phyloP scores from a whole-genome alignment of 495 filamentous ascomycete genomes.

The Podospora conica region DNA sequence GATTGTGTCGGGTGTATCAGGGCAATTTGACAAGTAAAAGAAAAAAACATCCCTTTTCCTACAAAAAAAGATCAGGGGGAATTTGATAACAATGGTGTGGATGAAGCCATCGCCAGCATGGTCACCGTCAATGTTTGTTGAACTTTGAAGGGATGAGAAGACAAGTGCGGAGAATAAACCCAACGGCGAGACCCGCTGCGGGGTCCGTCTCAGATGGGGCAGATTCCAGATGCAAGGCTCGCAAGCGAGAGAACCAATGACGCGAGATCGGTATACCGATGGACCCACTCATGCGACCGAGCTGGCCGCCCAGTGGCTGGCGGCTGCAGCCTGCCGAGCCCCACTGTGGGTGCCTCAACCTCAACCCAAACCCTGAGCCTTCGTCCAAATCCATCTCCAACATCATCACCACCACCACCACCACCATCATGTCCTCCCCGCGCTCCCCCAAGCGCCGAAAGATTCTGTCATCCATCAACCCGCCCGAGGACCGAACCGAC shows the following conservation, averaged over 20 bases:
- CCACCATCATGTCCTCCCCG: constrained; percentile 24
- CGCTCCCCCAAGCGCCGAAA: constrained; percentile 42
- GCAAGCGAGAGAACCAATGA: neutral
- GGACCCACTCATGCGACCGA: neutral
- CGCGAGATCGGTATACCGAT: neutral
- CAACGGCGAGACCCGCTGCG: neutral
- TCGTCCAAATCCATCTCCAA: neutral
- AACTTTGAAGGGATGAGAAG: too few relatives aligned
- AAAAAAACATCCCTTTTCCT: neutral
- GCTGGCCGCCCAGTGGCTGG: neutral
- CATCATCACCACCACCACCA: constrained; percentile 13
- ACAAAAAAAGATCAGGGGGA: neutral
- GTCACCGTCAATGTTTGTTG: neutral
- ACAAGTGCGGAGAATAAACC: neutral
- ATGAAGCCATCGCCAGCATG: neutral
- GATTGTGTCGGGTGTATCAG: neutral
- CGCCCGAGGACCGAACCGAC: constrained; percentile 1
- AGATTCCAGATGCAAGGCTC: neutral
- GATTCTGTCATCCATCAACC: constrained; percentile 42
- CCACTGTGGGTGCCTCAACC: neutral
- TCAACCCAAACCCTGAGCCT: neutral
- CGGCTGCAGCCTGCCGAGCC: neutral
- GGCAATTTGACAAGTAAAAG: fast-evolving
- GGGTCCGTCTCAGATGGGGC: neutral
- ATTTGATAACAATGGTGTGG: neutral